Evolutionary conservation across 2,329 filamentous ascomycete species (phyloP), one percentile per base, ranked within the genome.

Genomic region (Clarireedia sp.): DNA sequence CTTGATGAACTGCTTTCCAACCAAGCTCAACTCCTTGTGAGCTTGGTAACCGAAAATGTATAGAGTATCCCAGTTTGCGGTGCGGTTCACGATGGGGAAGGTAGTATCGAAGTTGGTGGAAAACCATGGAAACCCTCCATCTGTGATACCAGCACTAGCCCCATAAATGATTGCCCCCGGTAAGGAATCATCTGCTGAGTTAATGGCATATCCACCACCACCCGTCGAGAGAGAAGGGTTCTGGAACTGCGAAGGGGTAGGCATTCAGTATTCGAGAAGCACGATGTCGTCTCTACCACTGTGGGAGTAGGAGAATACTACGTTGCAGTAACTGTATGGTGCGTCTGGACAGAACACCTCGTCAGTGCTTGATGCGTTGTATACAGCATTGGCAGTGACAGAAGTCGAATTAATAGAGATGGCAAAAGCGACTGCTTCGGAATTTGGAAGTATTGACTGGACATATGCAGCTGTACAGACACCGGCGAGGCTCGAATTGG

Each of bases 51-150:
- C 71, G 59, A 72, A 72, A 67, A 70, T 69, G 58, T 70, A 70
- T 10, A 69, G 61, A 1, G 64, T 60, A 8, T 70, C 64, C 63
- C 64, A 70, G 59, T 73, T 69, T 21, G 37, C 58, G 8, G 72
- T 73, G 6, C 71, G 71, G 48, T 74, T 72, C 10, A 68, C 69
- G 10, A 71, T 54, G 3, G 74, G 66, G 57, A 71, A 68, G 2
- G 65, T 69, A 4, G 55, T 63, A 52, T 75, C 70, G 38, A 68
- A 73, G 17, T 70, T 64, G 21, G 67, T 73, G 47, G 68, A 62
- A 63, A 78, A 78, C 23, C 24, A 1, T 26, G 68, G 66, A 59
- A 78, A 79, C 1, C 77, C 77, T 16, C 74, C 77, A 55, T 78
- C 74, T 0, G 77, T 79, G 29, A 71, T 66, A 37, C 76, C 76